Evolutionary conservation across 2,329 filamentous ascomycete genomes (phyloP).

Genomic region (Ambrosiella cleistominuta): DNA sequence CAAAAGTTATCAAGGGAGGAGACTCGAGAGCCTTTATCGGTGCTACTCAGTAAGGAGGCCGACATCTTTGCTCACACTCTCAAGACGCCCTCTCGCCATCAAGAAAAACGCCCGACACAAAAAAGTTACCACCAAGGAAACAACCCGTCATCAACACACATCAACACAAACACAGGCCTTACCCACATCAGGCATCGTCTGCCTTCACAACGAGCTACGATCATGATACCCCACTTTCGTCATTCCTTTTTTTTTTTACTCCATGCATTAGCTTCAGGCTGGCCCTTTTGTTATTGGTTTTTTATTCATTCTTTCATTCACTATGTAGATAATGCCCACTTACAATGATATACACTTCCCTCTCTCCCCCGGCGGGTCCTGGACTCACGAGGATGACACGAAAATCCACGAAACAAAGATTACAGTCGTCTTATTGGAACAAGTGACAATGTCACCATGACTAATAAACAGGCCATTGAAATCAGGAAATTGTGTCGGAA

Average conservation of each 20-base stretch:
- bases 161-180: background rate
- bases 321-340: too few species aligned
- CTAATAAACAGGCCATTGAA: too few species aligned
- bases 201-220: background rate
- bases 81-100: background rate
- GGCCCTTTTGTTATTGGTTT: background rate
- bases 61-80: background rate
- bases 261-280: background rate
- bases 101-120: too few species aligned
- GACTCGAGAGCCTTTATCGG: background rate
- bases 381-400: too few species aligned
- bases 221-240: background rate
- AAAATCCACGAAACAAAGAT: too few species aligned
- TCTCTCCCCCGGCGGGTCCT: too few species aligned
- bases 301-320: background rate
- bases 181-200: background rate
- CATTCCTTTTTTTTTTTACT: background rate
- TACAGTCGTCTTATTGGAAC: too few species aligned
- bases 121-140: too few species aligned
- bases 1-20: slow-evolving; percentile 2
- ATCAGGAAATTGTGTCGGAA: too few species aligned
- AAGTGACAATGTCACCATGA: too few species aligned
- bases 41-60: background rate
- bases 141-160: too few species aligned
- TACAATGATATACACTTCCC: too few species aligned